These are phyloP conservation scores for Anethum foeniculum DNA, from an alignment of 140 eudicot species.

Conservation along the genomic window DNA sequence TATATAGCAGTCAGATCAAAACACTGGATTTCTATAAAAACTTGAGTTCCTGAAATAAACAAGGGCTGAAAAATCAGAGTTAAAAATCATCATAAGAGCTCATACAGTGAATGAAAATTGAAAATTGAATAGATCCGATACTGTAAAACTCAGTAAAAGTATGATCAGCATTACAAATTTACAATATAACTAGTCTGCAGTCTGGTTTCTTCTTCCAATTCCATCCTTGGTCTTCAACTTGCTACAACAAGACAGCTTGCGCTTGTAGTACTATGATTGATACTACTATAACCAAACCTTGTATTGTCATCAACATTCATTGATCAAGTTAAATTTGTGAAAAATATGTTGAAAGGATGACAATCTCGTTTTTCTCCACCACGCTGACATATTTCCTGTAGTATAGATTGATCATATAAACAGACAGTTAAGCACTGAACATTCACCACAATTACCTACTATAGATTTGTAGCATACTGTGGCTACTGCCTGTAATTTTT, in stretches of 20 bases:
- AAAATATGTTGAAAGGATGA: slow-evolving; percentile 49
- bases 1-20: no score
- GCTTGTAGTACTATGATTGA: background rate
- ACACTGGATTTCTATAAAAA: no score
- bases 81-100: no score
- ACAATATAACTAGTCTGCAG: background rate
- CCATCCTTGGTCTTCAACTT: background rate
- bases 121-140: no score
- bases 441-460: background rate
- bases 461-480: background rate
- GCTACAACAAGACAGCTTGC: background rate
- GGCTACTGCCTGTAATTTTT: background rate
- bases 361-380: slow-evolving; percentile 32
- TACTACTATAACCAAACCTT: background rate
- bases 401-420: slow-evolving; percentile 2
- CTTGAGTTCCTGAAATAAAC: background rate
- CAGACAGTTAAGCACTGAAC: background rate
- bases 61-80: background rate
- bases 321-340: slow-evolving; percentile 41
- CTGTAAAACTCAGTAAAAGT: background rate
- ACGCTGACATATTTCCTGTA: slow-evolving; percentile 68
- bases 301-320: background rate
- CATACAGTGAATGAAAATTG: background rate
- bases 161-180: background rate
- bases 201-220: background rate